These are phyloP conservation scores for Alternaria sp. DNA, from an alignment of 2,329 filamentous ascomycete genomes.

Conservation along the genomic window DNA sequence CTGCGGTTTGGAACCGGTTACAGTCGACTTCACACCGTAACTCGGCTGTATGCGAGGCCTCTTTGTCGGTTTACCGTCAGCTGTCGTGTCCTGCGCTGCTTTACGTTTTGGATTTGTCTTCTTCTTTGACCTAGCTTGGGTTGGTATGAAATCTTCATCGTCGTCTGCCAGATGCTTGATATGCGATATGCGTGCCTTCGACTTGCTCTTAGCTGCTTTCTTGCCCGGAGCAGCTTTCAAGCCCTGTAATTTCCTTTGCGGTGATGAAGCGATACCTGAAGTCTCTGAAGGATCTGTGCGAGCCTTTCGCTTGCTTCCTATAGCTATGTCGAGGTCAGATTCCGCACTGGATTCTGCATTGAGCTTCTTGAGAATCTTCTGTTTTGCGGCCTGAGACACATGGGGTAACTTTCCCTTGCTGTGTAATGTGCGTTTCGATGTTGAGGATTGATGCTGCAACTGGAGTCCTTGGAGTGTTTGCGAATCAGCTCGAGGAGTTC, in stretches of 20 bases:
- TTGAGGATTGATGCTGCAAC: neutral
- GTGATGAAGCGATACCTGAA: neutral
- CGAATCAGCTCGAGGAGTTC: neutral
- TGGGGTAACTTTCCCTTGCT: constrained; percentile 29
- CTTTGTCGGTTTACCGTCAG: constrained; percentile 1
- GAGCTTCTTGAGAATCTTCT: constrained; percentile 17
- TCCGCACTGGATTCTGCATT: constrained; percentile 9
- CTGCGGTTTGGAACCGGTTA: neutral
- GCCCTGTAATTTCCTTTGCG: constrained; percentile 8
- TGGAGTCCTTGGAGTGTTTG: neutral
- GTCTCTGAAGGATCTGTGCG: neutral
- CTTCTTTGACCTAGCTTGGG: constrained; percentile 4
- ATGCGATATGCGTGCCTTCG: constrained; percentile 8
- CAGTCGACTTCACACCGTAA: neutral
- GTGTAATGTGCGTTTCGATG: constrained; percentile 4
- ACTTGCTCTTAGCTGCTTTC: neutral
- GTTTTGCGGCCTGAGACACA: constrained; percentile 26
- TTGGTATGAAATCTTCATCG: constrained; percentile 23
- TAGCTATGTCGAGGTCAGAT: constrained; percentile 9
- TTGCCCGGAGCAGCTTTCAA: neutral
- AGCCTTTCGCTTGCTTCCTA: neutral
- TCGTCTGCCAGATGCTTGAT: constrained; percentile 20
- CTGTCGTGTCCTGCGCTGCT: neutral
- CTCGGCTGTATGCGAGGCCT: constrained; percentile 1
- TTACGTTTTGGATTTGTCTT: constrained; percentile 24